Base-by-base conservation (phyloP, 768 basidiomycete species). In the Albatrellus ellisii region DNA sequence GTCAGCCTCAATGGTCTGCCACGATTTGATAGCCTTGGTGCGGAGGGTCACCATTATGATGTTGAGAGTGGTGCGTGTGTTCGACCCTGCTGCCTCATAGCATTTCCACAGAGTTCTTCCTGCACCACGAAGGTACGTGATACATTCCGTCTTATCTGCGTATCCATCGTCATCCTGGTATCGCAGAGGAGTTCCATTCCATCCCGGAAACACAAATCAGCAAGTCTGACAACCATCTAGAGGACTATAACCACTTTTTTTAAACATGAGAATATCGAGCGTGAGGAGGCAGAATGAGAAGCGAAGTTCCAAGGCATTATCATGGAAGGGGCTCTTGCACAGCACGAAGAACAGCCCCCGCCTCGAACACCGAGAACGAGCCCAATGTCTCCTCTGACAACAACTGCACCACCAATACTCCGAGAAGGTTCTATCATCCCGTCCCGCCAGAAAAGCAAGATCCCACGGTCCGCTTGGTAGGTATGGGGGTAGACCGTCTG, bases 131-230 rank as follows among this genome's bases (percentile, higher is more conserved):
- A 76, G 92, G 90, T 80, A 46, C 54, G 62, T 50, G 26, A 11
- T 24, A 37, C 45, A 18, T 4, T 14, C 12, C n/a, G 15, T 10
- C 9, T 29, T n/a, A n/a, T n/a, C n/a, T n/a, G n/a, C n/a, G n/a
- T n/a, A n/a, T 25, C 14, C 18, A 28, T 47, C 17, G 21, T 26
- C n/a, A n/a, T n/a, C n/a, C n/a, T n/a, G n/a, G n/a, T n/a, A 8
- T 12, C 17, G 12, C 52, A 88, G 86, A 98, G 63, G 63, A 86
- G 62, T 95, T 70, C 68, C 95, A 99, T 62, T 83, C 79, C 21
- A 97, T 92, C 26, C 92, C 91, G 0, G 95, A 98, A 57, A 97
- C 94, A 0, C 95, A 98, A 59, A 91, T 90, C 0, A 92, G 97
- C 56, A 88, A 89, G 51, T 72, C 90, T 0, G 98, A 97, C 62